Evolutionary conservation across 306 rosid genomes (phyloP).

Genomic region (Quercus parvula): DNA sequence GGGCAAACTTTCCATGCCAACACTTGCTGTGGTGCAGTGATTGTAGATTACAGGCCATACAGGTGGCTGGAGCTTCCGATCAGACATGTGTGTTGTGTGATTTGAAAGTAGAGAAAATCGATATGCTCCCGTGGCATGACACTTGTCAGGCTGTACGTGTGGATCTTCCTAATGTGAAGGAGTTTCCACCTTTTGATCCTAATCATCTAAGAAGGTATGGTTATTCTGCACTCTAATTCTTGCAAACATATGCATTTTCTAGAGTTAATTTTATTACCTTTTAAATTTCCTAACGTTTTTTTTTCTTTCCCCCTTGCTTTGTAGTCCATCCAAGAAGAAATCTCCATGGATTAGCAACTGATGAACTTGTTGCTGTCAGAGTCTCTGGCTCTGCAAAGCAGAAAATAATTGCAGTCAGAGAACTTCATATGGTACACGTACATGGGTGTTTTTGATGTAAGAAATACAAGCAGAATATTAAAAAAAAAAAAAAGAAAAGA

Average conservation of each 20-base stretch:
- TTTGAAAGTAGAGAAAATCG: conserved; percentile 22
- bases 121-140: neutral
- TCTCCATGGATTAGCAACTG: neutral
- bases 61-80: conserved; percentile 16
- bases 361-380: neutral
- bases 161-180: neutral
- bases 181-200: conserved; percentile 22
- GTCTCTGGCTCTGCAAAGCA: conserved; percentile 7
- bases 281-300: neutral
- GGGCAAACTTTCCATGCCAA: conserved; percentile 44
- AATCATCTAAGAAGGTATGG: conserved; percentile 12
- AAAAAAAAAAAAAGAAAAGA: neutral
- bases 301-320: neutral
- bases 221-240: neutral
- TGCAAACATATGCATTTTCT: neutral
- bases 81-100: conserved; percentile 42
- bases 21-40: conserved; percentile 41
- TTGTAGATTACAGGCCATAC: conserved; percentile 26
- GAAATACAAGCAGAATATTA: neutral
- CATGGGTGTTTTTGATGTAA: neutral
- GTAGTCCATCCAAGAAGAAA: conserved; percentile 15
- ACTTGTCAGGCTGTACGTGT: neutral
- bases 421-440: neutral
- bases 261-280: neutral
- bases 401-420: neutral